These are phyloP conservation scores for Dendrobium catenatum DNA, from an alignment of 106 monocot species.

Conservation along the genomic window DNA sequence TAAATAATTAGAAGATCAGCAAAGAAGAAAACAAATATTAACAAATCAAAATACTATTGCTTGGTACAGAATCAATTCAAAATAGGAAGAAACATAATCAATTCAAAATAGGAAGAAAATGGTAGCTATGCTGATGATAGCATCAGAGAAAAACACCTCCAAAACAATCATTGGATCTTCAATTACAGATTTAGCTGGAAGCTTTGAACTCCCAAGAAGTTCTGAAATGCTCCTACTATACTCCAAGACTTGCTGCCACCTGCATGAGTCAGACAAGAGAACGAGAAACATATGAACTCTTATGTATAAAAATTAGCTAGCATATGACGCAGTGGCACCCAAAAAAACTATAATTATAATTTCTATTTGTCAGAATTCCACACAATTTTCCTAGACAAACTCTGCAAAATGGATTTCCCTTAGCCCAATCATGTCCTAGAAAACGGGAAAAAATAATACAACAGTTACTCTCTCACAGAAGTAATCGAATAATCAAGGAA, in stretches of 20 bases:
- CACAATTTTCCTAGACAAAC: no score
- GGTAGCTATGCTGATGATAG: neutral
- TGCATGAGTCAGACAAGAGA: constrained; percentile 11
- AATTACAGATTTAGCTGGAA: constrained; percentile 28
- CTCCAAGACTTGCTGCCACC: constrained; percentile 76
- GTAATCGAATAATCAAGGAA: neutral
- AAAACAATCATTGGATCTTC: constrained; percentile 57
- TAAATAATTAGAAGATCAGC: neutral
- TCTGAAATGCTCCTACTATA: constrained; percentile 60
- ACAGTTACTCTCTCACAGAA: no score
- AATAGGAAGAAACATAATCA: neutral
- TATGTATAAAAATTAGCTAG: no score
- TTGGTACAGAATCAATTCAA: neutral
- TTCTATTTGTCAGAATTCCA: neutral
- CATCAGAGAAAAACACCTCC: constrained; percentile 27
- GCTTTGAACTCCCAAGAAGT: constrained; percentile 40
- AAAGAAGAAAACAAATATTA: neutral
- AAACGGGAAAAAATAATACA: no score
- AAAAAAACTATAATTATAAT: constrained; percentile 1
- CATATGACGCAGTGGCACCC: no score
- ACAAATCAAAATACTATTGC: neutral
- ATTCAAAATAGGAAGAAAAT: neutral
- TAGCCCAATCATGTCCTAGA: neutral
- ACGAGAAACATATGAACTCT: neutral
- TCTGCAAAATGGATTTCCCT: neutral